Percentiles rank a stretch among this genome's conserved stretches.
These are phyloP conservation scores for Cicer judaicum DNA, from an alignment of 306 rosid species.

Conservation along the genomic window DNA sequence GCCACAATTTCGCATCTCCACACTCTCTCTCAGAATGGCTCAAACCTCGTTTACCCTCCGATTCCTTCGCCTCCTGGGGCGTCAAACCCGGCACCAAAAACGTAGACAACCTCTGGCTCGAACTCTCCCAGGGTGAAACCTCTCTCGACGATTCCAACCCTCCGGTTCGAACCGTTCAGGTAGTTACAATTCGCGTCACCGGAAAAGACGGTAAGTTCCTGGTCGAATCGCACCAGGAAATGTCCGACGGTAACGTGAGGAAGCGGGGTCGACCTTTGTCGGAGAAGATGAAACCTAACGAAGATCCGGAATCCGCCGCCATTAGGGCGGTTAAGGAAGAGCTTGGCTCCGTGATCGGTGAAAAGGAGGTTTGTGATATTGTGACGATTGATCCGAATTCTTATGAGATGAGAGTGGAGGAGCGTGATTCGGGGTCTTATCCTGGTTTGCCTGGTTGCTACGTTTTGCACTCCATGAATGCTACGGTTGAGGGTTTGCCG, in stretches of 20 bases:
- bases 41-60: constrained; percentile 75
- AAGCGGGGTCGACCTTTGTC: constrained; percentile 78
- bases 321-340: constrained; percentile 78
- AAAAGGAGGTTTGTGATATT: constrained; percentile 23
- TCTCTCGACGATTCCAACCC: constrained; percentile 76
- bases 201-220: constrained; percentile 52
- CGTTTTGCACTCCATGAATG: constrained; percentile 74
- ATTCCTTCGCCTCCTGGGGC: constrained; percentile 91
- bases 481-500: constrained; percentile 75
- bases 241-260: constrained; percentile 73
- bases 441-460: constrained; percentile 95
- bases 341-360: constrained; percentile 69
- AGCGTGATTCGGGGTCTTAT: constrained; percentile 75
- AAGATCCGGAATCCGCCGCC: constrained; percentile 79
- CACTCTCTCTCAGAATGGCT: constrained; percentile 91
- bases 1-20: constrained; percentile 64
- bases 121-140: constrained; percentile 83
- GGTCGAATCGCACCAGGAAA: constrained; percentile 75
- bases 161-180: constrained; percentile 88
- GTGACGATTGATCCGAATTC: constrained; percentile 75
- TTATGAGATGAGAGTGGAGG: constrained; percentile 77
- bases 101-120: constrained; percentile 98
- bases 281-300: constrained; percentile 93
- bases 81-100: constrained; percentile 89
- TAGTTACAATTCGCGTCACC: constrained; percentile 61